Percentiles rank a stretch among this genome's conserved stretches.
Evolutionary conservation across 2,329 filamentous ascomycete genomes (phyloP).

Genomic region (Alternaria atra): DNA sequence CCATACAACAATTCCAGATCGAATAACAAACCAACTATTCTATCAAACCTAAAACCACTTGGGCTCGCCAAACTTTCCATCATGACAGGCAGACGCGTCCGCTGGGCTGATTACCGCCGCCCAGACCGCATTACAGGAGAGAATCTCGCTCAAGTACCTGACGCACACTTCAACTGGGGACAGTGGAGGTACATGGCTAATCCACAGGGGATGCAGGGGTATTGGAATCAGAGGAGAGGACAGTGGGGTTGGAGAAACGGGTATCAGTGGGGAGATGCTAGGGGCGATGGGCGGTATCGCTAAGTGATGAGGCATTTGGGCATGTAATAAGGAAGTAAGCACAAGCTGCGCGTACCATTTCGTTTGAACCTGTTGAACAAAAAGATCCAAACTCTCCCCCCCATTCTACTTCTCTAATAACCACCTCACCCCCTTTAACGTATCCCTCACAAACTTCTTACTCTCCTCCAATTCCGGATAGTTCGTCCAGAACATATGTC

Average conservation of each 20-base stretch:
- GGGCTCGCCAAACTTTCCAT: background rate
- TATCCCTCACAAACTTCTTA: conserved; percentile 36
- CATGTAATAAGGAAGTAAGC: background rate
- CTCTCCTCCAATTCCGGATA: conserved; percentile 40
- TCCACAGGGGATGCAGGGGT: background rate
- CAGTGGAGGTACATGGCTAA: background rate
- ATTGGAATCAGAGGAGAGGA: background rate
- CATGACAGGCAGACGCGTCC: background rate
- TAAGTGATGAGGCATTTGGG: background rate
- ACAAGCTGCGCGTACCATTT: background rate
- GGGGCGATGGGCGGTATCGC: background rate
- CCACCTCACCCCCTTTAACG: conserved; percentile 41
- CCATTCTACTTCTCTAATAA: conserved; percentile 29
- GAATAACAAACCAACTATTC: background rate
- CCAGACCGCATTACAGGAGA: background rate
- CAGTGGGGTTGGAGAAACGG: background rate
- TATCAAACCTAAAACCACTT: background rate
- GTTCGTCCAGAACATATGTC: conserved; percentile 56
- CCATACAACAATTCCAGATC: background rate
- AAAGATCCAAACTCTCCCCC: background rate
- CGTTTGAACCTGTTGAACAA: background rate
- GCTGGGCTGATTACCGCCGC: background rate
- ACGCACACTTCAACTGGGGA: background rate
- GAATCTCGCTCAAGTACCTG: background rate
- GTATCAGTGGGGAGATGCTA: background rate